These are phyloP conservation scores for Vachellia collinsii DNA, from an alignment of 306 rosid species.

Conservation along the genomic window DNA sequence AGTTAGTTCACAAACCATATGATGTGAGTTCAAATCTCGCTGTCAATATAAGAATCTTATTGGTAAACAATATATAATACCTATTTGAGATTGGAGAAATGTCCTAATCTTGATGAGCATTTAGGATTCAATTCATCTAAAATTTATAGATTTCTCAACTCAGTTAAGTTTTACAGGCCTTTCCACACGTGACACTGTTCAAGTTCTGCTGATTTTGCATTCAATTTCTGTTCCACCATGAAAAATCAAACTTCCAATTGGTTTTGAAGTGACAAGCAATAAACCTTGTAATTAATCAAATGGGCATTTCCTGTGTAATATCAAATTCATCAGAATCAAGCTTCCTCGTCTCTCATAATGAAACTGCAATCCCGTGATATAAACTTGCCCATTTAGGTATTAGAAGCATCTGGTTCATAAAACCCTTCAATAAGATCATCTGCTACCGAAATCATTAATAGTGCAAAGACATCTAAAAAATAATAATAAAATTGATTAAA, in stretches of 20 bases:
- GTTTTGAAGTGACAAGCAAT: background rate
- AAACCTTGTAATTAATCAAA: too few species aligned
- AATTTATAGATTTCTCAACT: too few species aligned
- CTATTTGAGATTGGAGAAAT: too few species aligned
- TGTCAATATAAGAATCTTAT: too few species aligned
- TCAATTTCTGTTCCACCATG: background rate
- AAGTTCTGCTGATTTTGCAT: background rate
- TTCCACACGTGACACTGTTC: background rate
- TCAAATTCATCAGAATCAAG: background rate
- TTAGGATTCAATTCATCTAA: too few species aligned
- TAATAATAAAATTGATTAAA: too few species aligned
- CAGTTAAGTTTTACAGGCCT: background rate
- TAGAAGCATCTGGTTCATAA: too few species aligned
- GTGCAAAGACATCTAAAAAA: background rate
- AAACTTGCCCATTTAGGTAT: background rate
- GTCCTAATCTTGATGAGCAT: too few species aligned
- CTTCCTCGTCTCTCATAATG: background rate
- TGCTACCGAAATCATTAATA: background rate
- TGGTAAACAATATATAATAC: too few species aligned
- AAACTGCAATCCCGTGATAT: background rate
- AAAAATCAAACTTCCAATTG: background rate
- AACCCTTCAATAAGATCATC: background rate
- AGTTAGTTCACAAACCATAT: too few species aligned
- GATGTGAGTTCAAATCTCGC: too few species aligned
- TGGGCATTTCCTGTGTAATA: too few species aligned